A percentile compares a stretch with the other conserved stretches of the same genome.
phyloP scores from a whole-genome alignment of 768 basidiomycete species.

The Boletellus ananas region DNA sequence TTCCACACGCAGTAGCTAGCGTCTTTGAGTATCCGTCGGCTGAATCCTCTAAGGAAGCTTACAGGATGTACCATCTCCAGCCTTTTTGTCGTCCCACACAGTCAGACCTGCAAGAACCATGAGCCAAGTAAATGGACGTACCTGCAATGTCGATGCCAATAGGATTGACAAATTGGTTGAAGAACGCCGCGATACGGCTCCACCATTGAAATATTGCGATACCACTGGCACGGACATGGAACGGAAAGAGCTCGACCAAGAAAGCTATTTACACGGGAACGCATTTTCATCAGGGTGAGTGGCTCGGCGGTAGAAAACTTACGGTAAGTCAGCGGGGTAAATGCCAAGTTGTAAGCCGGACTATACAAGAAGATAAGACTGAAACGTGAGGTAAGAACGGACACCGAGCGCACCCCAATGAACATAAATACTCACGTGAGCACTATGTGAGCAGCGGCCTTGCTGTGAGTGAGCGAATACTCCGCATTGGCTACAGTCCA shows the following conservation, averaged over 20 bases:
- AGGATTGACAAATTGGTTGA: conserved; percentile 3
- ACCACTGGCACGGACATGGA: conserved; percentile 55
- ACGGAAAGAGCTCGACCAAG: conserved; percentile 64
- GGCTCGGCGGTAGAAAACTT: background rate
- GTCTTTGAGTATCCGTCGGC: too few species aligned
- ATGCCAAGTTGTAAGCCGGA: conserved; percentile 5
- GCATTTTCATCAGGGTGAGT: background rate
- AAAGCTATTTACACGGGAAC: conserved; percentile 36
- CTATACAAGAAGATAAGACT: conserved; percentile 12
- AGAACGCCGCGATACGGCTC: conserved; percentile 34
- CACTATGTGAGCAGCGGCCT: conserved; percentile 4
- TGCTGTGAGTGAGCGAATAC: conserved; percentile 6
- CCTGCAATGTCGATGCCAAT: conserved; percentile 1
- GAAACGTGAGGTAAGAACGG: background rate
- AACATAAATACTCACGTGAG: conserved; percentile 5
- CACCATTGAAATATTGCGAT: conserved; percentile 60
- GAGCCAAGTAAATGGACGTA: background rate
- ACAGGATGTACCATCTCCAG: conserved; percentile 16
- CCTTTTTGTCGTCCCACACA: background rate
- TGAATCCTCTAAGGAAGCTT: background rate
- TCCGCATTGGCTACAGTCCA: conserved; percentile 18
- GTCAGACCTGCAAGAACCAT: too few species aligned
- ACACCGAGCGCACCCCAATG: background rate
- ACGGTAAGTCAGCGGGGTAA: background rate
- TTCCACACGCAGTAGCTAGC: conserved; percentile 17